Evolutionary conservation across 2,329 filamentous ascomycete species (phyloP).

Genomic region (Sclerotinia minor): DNA sequence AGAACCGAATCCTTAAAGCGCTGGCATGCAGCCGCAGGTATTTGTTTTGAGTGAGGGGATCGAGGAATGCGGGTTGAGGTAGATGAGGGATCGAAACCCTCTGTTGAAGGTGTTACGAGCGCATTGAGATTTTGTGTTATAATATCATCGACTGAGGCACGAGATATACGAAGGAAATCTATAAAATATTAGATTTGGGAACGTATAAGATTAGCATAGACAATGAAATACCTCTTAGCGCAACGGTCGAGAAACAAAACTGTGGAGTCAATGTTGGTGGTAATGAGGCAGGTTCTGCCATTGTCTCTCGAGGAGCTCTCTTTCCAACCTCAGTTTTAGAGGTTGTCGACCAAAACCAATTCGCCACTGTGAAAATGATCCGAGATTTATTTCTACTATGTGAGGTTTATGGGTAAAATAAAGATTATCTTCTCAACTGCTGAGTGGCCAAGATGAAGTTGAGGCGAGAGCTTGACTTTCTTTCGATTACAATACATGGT

Average conservation of each 20-base stretch:
- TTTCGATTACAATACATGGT: slow-evolving; percentile 18
- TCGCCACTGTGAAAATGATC: slow-evolving; percentile 36
- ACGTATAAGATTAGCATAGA: not conserved
- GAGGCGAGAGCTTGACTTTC: slow-evolving; percentile 19
- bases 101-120: slow-evolving; percentile 70
- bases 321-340: slow-evolving; percentile 34
- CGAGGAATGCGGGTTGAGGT: slow-evolving; percentile 63
- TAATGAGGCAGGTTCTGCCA: slow-evolving; percentile 36
- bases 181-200: slow-evolving; percentile 14
- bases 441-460: slow-evolving; percentile 19
- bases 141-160: slow-evolving; percentile 84
- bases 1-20: slow-evolving; percentile 75
- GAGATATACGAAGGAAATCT: slow-evolving; percentile 91
- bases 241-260: slow-evolving; percentile 73
- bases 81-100: slow-evolving; percentile 76
- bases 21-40: slow-evolving; percentile 64
- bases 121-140: slow-evolving; percentile 94
- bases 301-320: slow-evolving; percentile 30
- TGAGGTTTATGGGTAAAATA: not conserved
- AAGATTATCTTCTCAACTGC: slow-evolving; percentile 1
- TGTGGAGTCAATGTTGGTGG: slow-evolving; percentile 64
- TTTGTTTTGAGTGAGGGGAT: slow-evolving; percentile 50
- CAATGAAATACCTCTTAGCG: slow-evolving; percentile 59
- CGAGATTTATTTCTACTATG: not conserved
- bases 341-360: slow-evolving; percentile 39